Percentiles rank a stretch among this genome's conserved stretches.
phyloP scores from a whole-genome alignment of 75 land plant genomes.

The Ceratopteris richardii region DNA sequence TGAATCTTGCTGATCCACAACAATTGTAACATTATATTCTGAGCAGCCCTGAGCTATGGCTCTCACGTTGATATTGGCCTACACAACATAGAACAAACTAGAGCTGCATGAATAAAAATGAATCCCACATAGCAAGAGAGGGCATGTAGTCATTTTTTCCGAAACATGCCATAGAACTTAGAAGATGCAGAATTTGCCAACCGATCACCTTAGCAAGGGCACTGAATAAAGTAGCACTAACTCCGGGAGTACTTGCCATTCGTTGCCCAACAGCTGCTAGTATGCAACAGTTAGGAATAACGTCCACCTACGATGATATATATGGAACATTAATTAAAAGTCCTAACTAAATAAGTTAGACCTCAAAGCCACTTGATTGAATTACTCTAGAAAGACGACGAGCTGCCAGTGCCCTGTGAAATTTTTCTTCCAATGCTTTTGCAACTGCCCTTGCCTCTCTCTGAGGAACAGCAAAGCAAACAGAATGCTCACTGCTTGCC shows the following conservation, averaged over 20 bases:
- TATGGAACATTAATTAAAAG: neutral
- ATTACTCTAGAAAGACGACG: slow-evolving; percentile 67
- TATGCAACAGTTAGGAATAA: slow-evolving; percentile 76
- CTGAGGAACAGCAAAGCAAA: slow-evolving; percentile 98
- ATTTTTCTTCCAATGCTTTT: slow-evolving; percentile 62
- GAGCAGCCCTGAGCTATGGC: slow-evolving; percentile 99
- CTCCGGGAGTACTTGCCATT: slow-evolving; percentile 99
- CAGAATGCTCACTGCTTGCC: slow-evolving; percentile 99
- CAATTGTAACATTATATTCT: slow-evolving; percentile 94
- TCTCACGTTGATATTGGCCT: slow-evolving; percentile 90
- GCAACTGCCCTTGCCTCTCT: slow-evolving; percentile 78
- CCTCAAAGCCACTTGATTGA: no score
- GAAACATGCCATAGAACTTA: no score
- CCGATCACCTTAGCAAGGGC: slow-evolving; percentile 92
- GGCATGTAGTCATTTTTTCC: no score
- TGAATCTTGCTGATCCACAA: slow-evolving; percentile 78
- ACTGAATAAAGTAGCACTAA: slow-evolving; percentile 89
- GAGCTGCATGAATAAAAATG: no score
- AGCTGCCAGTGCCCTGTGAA: slow-evolving; percentile 77
- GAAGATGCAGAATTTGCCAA: no score
- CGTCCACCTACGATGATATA: slow-evolving; percentile 51
- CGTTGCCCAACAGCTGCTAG: slow-evolving; percentile 92
- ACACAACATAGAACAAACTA: slow-evolving; percentile 20
- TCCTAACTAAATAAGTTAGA: no score
- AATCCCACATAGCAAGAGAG: neutral